These are phyloP conservation scores for Colletotrichum chlorophyti DNA, from an alignment of 2,329 filamentous ascomycete genomes.

Conservation along the genomic window DNA sequence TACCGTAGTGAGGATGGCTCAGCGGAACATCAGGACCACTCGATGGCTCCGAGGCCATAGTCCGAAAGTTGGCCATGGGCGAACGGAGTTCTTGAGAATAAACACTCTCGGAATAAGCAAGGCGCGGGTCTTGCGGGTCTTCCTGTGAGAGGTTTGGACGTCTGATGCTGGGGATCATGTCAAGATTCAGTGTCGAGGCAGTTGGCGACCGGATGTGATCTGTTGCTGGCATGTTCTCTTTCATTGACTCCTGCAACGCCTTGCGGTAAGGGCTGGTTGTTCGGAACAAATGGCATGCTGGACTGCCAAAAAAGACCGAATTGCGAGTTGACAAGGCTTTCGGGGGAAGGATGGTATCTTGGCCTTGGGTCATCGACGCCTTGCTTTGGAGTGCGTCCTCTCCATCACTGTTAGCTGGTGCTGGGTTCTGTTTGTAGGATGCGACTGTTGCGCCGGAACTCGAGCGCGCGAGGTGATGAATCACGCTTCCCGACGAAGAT, in stretches of 20 bases:
- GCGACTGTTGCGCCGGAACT: background rate
- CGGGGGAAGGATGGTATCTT: conserved; percentile 29
- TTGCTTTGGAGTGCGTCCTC: background rate
- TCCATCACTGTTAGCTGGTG: background rate
- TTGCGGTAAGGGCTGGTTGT: conserved; percentile 63
- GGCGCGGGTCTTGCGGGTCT: conserved; percentile 42
- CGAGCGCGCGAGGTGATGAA: background rate
- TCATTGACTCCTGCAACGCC: conserved; percentile 55
- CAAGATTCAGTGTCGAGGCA: conserved; percentile 40
- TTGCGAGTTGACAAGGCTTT: conserved; percentile 47
- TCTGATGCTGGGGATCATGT: conserved; percentile 42
- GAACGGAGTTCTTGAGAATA: conserved; percentile 46
- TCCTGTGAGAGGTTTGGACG: conserved; percentile 50
- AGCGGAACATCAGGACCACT: background rate
- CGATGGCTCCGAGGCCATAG: background rate
- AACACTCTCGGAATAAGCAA: conserved; percentile 54
- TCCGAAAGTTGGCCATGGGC: background rate
- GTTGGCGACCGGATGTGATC: conserved; percentile 29
- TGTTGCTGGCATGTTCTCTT: conserved; percentile 38
- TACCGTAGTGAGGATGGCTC: background rate
- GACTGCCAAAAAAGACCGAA: conserved; percentile 60
- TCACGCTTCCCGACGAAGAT: background rate
- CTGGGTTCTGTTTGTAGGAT: background rate
- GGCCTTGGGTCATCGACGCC: background rate
- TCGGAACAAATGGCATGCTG: conserved; percentile 57